A percentile compares a stretch with the other conserved stretches of the same genome.
Evolutionary conservation across 306 rosid genomes (phyloP).

Genomic region (Amphicarpaea edgeworthii): DNA sequence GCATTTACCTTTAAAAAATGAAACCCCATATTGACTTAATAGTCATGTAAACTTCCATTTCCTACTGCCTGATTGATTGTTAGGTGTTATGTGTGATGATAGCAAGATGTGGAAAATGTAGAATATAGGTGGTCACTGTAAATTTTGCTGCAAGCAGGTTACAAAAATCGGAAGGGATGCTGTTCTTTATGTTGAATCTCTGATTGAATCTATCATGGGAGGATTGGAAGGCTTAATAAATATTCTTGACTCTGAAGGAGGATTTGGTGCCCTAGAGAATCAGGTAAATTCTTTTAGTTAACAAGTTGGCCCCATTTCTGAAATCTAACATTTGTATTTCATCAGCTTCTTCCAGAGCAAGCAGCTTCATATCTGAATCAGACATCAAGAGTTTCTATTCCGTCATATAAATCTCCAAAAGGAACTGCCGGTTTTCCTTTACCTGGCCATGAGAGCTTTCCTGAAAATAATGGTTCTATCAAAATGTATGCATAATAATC

Average conservation of each 20-base stretch:
- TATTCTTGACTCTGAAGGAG: constrained; percentile 99
- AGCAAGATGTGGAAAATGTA: constrained; percentile 32
- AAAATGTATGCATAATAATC: constrained; percentile 73
- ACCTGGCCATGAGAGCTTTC: constrained; percentile 97
- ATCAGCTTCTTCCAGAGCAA: constrained; percentile 99
- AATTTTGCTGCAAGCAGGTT: constrained; percentile 69
- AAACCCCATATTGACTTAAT: constrained; percentile 29
- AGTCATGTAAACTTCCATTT: constrained; percentile 36
- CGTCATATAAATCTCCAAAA: constrained; percentile 86
- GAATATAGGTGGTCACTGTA: constrained; percentile 43
- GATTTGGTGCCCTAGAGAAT: constrained; percentile 94
- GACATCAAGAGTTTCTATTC: constrained; percentile 75
- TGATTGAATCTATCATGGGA: constrained; percentile 98
- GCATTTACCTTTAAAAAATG: constrained; percentile 29
- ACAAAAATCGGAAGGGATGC: constrained; percentile 97
- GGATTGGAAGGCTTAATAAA: constrained; percentile 97
- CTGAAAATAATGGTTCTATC: constrained; percentile 89
- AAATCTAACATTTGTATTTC: constrained; percentile 51
- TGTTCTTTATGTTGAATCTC: constrained; percentile 97
- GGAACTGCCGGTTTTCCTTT: constrained; percentile 77
- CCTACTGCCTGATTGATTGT: constrained; percentile 28
- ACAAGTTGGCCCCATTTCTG: constrained; percentile 41
- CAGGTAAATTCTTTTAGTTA: constrained; percentile 67
- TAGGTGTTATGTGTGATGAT: constrained; percentile 32
- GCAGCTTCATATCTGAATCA: constrained; percentile 90